A percentile compares a stretch with the other conserved stretches of the same genome.
phyloP scores from a whole-genome alignment of 805 yeast genomes.

The Ogataea thermomethanolica region DNA sequence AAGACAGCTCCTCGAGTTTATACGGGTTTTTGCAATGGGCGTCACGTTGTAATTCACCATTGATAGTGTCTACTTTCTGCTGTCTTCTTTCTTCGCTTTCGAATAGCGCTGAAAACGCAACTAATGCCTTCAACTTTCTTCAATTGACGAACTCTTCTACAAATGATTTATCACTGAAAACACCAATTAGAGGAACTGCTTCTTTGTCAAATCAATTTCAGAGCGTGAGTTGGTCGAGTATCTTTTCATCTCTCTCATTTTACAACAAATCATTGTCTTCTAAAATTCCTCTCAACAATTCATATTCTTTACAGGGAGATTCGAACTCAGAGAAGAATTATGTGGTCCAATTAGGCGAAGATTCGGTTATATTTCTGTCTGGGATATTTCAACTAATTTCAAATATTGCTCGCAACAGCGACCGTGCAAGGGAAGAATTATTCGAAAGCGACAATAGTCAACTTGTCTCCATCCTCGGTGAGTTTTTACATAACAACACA shows the following conservation, averaged over 20 bases:
- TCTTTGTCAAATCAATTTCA: conserved; percentile 27
- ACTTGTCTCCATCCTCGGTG: conserved; percentile 25
- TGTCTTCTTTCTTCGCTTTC: conserved; percentile 75
- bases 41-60: conserved; percentile 66
- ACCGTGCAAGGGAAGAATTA: conserved; percentile 31
- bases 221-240: conserved; percentile 36
- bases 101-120: conserved; percentile 52
- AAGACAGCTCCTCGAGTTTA: conserved; percentile 58
- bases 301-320: neutral
- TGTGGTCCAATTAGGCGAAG: conserved; percentile 69
- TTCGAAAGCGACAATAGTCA: conserved; percentile 33
- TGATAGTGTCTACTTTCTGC: conserved; percentile 79
- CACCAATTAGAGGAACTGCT: conserved; percentile 14
- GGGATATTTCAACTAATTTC: conserved; percentile 68
- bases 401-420: conserved; percentile 45
- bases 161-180: conserved; percentile 8
- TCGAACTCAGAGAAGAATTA: conserved; percentile 1
- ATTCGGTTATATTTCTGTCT: conserved; percentile 68
- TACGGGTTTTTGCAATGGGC: conserved; percentile 90
- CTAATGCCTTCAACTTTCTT: conserved; percentile 48
- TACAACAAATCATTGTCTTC: conserved; percentile 30
- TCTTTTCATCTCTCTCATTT: conserved; percentile 33
- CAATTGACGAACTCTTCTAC: conserved; percentile 29
- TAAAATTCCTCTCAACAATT: neutral
- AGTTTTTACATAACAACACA: conserved; percentile 27